Base-by-base conservation (phyloP, 805 yeast genomes). In the Candida andamanensis region DNA sequence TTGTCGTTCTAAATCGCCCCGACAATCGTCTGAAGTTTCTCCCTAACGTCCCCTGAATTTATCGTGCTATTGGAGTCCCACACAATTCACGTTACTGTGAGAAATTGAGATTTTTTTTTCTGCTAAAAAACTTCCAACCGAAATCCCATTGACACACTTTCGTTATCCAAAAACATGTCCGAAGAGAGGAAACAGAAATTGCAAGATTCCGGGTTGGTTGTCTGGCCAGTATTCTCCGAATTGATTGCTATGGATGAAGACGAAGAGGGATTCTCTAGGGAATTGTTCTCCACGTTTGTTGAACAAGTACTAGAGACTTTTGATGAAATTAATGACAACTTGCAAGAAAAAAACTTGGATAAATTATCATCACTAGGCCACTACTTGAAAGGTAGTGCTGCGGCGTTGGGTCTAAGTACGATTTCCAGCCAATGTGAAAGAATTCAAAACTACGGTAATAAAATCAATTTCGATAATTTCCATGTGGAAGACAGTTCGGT, bases 191-290 rank as follows among this genome's bases (percentile, higher is more conserved):
- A 38, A 28, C 39, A 38, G 37, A 42, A 44, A 30, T 54, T 66
- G 38, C 69, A 72, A 44, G 63, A 60, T 45, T 54, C 77, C 7
- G 94, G 85, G 24, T 65, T 85, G 41, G 80, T 92, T 39, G 89
- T 87, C 54, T 86, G 95, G 95, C 64, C 74, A 26, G 90, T 87
- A 17, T 81, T 92, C 53, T 76, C 80, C 35, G 97, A 92, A 63
- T 69, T 92, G 36, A 73, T 89, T 30, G 79, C 85, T 32, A 89
- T 92, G 97, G 98, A 92, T 58, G 96, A 90, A 50, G 97, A 90
- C 49, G 95, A 84, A 51, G 92, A 89, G 37, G 95, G 86, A 6
- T 92, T 92, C 64, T 80, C 90, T 20, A 67, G 76, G 46, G 72
- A 82, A 22, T 67, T 92, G 36, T 80, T 90, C 33, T 74, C 74